phyloP scores from a whole-genome alignment of 2,329 filamentous ascomycete species.

The Colletotrichum truncatum region DNA sequence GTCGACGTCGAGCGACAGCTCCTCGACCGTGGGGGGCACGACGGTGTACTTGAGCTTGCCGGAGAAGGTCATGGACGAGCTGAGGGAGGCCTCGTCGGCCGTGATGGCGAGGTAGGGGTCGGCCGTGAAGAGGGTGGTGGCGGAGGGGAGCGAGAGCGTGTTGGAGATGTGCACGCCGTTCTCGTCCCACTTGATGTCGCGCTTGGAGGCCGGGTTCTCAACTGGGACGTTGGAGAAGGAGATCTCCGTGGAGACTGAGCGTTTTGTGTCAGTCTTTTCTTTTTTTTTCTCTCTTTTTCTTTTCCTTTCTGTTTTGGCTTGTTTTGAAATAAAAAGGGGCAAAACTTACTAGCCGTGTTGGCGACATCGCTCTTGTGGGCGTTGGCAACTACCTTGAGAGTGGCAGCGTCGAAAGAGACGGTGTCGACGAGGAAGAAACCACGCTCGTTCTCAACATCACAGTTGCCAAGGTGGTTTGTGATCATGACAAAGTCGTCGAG shows the following conservation, averaged over 20 bases:
- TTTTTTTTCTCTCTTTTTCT: too few species aligned
- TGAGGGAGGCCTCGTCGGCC: conserved; percentile 33
- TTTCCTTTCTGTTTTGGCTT: too few species aligned
- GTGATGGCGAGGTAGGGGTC: conserved; percentile 32
- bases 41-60: conserved; percentile 34
- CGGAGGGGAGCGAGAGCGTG: conserved; percentile 31
- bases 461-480: conserved; percentile 35
- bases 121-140: conserved; percentile 30
- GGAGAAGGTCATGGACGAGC: conserved; percentile 34
- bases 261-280: not conserved
- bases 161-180: conserved; percentile 33
- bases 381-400: conserved; percentile 32
- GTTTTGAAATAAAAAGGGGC: not conserved
- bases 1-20: conserved; percentile 35
- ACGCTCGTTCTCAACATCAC: conserved; percentile 33
- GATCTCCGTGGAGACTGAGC: conserved; percentile 29
- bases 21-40: conserved; percentile 30
- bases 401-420: conserved; percentile 23
- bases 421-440: conserved; percentile 35
- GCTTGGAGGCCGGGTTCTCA: conserved; percentile 24
- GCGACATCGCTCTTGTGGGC: conserved; percentile 35
- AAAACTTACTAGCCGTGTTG: conserved; percentile 33
- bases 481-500: conserved; percentile 34
- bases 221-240: conserved; percentile 33
- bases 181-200: conserved; percentile 32